Base-by-base conservation (phyloP, 108 stramenopile species). In the Mediolabrus comicus region DNA sequence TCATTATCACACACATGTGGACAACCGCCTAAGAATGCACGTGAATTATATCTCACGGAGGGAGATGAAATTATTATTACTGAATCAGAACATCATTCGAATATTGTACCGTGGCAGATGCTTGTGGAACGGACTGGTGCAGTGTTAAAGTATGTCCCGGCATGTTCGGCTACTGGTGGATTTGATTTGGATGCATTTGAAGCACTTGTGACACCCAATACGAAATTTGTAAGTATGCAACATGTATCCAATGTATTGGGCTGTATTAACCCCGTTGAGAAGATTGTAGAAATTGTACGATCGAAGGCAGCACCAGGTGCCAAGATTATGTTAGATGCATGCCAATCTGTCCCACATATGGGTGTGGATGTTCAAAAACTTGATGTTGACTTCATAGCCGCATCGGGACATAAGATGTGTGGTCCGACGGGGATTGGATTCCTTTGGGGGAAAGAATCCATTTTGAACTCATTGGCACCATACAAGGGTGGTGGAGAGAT, bases 361-460 rank as follows among this genome's bases (percentile, higher is more conserved):
- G 65, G 63, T 1, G 91, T 99, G 13, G 87, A 98, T 66, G 96
- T 98, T 1, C 87, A 88, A 74, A 75, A 76, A 16, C 69, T 96
- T 13, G 92, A 89, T n/a, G 88, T 94, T 16, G 99, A 99, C 77
- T 96, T 98, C 69, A 52, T 98, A 30, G 97, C 95, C 16, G 81
- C 94, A 12, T 97, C 96, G 19, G 98, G 98, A 14, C 99, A 99
- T 75, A 99, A 99, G 84, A 95, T 97, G 84, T 97, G 96, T 56
- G 98, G 94, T 7, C 98, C 99, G 7, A 98, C 97, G 32, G 99
- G 99, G 3, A 92, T 98, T 67, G 98, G 97, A 1, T 93, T 96
- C 56, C 85, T 99, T 0, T 98, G 93, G 93, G 95, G 89, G 0
- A 75, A 61, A 46, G 86, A 91, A 67, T 78, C 77, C 0, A 32